Evolutionary conservation across 768 basidiomycete species (phyloP).

Genomic region (Collybia nuda): DNA sequence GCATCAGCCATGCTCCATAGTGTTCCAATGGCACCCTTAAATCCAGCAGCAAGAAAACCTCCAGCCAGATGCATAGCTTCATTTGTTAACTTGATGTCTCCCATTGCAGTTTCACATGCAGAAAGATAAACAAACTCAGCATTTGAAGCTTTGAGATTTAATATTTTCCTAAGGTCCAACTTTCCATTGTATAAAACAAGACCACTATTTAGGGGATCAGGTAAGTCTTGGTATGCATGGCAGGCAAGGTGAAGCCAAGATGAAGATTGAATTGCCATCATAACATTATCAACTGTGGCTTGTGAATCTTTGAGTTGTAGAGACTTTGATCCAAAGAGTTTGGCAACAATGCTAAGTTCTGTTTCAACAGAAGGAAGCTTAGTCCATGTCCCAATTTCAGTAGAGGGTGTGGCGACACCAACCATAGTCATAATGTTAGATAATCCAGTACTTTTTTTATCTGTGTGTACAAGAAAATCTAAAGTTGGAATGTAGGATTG

Average conservation of each 20-base stretch:
- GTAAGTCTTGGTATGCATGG: constrained; percentile 22
- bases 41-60: constrained; percentile 27
- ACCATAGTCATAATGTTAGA: constrained; percentile 15
- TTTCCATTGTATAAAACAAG: neutral
- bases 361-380: neutral
- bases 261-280: constrained; percentile 10
- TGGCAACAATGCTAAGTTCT: constrained; percentile 1
- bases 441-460: constrained; percentile 17
- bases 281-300: constrained; percentile 7
- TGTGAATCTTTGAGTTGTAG: neutral
- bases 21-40: constrained; percentile 28
- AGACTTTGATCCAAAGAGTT: neutral
- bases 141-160: constrained; percentile 12
- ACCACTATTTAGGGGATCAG: neutral
- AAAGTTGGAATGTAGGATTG: constrained; percentile 8
- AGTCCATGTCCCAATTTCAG: neutral
- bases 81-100: constrained; percentile 15
- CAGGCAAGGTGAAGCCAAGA: constrained; percentile 30
- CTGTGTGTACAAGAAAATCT: constrained; percentile 3
- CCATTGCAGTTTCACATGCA: constrained; percentile 36
- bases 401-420: neutral
- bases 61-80: constrained; percentile 31
- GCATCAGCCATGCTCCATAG: constrained; percentile 36
- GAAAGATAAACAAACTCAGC: constrained; percentile 34
- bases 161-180: constrained; percentile 10